phyloP scores from a whole-genome alignment of 257 asterid species.

The Verbena officinalis region DNA sequence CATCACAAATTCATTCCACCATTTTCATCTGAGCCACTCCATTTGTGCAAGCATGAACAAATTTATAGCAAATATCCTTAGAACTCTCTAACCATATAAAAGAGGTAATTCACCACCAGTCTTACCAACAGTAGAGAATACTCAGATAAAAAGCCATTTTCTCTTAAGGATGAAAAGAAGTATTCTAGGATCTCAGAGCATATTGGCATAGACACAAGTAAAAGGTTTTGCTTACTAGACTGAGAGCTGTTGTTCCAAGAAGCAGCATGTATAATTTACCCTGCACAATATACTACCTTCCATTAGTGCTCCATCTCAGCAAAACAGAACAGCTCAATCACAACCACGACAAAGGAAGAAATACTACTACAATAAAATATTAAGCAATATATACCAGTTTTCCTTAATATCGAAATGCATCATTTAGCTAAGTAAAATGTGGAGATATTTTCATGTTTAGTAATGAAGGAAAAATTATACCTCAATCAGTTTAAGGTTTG shows the following conservation, averaged over 20 bases:
- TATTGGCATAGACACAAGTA: constrained; percentile 21
- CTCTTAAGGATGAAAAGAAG: constrained; percentile 14
- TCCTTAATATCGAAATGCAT: background rate
- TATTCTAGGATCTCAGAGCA: constrained; percentile 2
- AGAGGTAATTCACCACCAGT: constrained; percentile 4
- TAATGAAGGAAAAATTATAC: constrained; percentile 30
- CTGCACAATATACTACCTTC: constrained; percentile 42
- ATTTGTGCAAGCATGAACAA: background rate
- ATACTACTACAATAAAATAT: background rate
- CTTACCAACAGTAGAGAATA: background rate
- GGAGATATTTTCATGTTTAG: background rate
- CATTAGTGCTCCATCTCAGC: constrained; percentile 28
- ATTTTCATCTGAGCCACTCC: too few relatives aligned
- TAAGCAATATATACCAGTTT: constrained; percentile 15
- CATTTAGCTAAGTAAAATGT: constrained; percentile 2
- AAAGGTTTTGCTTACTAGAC: constrained; percentile 57
- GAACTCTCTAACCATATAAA: constrained; percentile 1
- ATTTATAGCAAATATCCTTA: background rate
- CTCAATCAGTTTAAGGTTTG: constrained; percentile 81
- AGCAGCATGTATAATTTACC: constrained; percentile 78
- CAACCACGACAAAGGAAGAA: constrained; percentile 11
- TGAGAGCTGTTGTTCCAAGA: constrained; percentile 86
- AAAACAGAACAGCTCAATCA: constrained; percentile 7
- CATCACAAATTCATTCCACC: too few relatives aligned
- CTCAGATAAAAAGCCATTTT: constrained; percentile 11